A percentile compares a stretch with the other conserved stretches of the same genome.
These are phyloP conservation scores for Penicillium sp. DNA, from an alignment of 2,329 filamentous ascomycete genomes.

Conservation along the genomic window DNA sequence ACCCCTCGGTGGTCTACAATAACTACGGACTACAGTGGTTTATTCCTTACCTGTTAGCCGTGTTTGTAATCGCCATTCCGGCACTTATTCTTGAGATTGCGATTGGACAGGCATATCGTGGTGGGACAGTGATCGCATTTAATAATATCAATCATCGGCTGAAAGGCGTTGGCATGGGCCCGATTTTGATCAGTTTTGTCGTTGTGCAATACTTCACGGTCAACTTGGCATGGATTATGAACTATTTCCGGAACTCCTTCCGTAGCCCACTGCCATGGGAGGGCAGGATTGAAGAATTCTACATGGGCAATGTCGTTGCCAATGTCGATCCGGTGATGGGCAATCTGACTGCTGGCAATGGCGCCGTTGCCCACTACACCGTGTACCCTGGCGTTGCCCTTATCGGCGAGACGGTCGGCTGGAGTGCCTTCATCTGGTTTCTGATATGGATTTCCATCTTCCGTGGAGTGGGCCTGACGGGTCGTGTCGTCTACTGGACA, in stretches of 20 bases:
- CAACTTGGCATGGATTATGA: conserved; percentile 60
- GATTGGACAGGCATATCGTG: conserved; percentile 54
- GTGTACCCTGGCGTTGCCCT: conserved; percentile 49
- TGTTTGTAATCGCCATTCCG: conserved; percentile 57
- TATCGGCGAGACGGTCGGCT: conserved; percentile 57
- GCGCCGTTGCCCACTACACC: conserved; percentile 45
- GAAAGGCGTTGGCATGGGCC: conserved; percentile 54
- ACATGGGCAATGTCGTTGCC: conserved; percentile 50
- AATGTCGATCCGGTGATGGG: conserved; percentile 47
- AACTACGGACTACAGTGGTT: conserved; percentile 62
- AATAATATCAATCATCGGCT: conserved; percentile 54
- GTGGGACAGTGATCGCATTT: conserved; percentile 55
- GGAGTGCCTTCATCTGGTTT: conserved; percentile 60
- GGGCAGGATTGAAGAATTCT: conserved; percentile 52
- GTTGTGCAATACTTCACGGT: conserved; percentile 59
- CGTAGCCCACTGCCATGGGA: conserved; percentile 56
- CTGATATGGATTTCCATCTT: conserved; percentile 61
- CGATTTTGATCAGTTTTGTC: conserved; percentile 54
- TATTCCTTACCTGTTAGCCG: conserved; percentile 56
- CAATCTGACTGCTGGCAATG: conserved; percentile 39
- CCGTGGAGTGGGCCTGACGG: conserved; percentile 57
- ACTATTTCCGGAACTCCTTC: conserved; percentile 58
- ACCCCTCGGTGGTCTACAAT: conserved; percentile 60
- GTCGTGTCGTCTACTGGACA: conserved; percentile 61
- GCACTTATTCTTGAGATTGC: conserved; percentile 56